phyloP scores from a whole-genome alignment of 2,329 filamentous ascomycete genomes.

The Penicillium sp. region DNA sequence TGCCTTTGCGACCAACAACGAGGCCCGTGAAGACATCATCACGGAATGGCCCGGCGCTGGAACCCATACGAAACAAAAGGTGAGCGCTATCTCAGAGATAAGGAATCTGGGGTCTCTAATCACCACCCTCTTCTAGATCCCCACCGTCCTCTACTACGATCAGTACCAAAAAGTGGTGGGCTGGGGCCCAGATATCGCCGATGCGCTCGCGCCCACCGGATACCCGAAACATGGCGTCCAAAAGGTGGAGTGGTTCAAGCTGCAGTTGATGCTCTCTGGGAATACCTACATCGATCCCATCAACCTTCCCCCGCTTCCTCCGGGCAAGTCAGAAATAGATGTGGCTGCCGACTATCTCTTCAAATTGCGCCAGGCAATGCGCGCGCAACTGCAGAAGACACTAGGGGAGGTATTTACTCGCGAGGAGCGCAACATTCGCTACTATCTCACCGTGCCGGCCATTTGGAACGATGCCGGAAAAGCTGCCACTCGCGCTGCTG shows the following conservation, averaged over 20 bases:
- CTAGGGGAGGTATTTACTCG: constrained; percentile 96
- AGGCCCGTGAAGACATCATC: constrained; percentile 97
- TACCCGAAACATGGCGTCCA: constrained; percentile 97
- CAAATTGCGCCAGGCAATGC: constrained; percentile 96
- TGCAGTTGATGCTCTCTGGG: constrained; percentile 96
- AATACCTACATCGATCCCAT: constrained; percentile 99
- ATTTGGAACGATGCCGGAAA: constrained; percentile 99
- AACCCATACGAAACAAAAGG: constrained; percentile 98
- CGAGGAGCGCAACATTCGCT: constrained; percentile 96
- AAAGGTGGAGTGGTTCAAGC: constrained; percentile 99
- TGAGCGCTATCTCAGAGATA: constrained; percentile 38
- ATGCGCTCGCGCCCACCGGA: constrained; percentile 91
- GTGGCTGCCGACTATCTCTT: constrained; percentile 99
- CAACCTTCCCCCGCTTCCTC: constrained; percentile 93
- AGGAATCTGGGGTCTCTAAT: background rate
- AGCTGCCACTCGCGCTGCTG: constrained; percentile 89
- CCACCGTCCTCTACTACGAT: constrained; percentile 98
- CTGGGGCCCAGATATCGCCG: constrained; percentile 97
- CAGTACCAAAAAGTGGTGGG: constrained; percentile 99
- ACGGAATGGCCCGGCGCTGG: constrained; percentile 98
- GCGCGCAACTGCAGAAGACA: constrained; percentile 91
- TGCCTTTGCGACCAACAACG: constrained; percentile 88
- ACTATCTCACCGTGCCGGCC: constrained; percentile 96
- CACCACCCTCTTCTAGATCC: constrained; percentile 61
- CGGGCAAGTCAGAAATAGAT: constrained; percentile 97